Conservation (phyloP, 2,329 filamentous ascomycete genomes). For the Fusarium solani-melongenae region DNA sequence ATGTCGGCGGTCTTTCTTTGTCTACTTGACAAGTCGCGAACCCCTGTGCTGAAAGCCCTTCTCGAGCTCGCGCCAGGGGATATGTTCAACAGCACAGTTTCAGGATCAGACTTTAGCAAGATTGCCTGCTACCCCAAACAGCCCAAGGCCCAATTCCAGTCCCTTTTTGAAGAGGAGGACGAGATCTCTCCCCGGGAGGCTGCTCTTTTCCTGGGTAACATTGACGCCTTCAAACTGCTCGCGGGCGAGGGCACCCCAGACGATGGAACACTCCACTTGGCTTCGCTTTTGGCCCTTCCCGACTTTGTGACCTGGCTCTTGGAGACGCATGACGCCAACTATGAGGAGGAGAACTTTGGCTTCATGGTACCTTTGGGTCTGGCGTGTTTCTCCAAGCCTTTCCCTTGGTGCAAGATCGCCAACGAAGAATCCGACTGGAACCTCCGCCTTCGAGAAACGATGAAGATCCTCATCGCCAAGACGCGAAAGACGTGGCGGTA, state of each 20-base stretch:
- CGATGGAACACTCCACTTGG: slow-evolving; percentile 20
- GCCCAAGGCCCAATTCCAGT: slow-evolving; percentile 4
- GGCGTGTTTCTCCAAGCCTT: slow-evolving; percentile 6
- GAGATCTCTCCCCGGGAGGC: slow-evolving; percentile 15
- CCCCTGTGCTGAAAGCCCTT: neutral
- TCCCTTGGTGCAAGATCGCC: slow-evolving; percentile 19
- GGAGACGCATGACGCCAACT: slow-evolving; percentile 12
- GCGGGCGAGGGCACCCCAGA: neutral
- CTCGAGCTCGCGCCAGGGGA: neutral
- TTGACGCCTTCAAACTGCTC: slow-evolving; percentile 5
- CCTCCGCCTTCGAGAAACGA: slow-evolving; percentile 6
- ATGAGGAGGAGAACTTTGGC: slow-evolving; percentile 18
- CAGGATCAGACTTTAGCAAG: slow-evolving; percentile 16
- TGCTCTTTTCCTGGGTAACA: slow-evolving; percentile 12
- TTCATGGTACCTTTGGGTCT: slow-evolving; percentile 19
- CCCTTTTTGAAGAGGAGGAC: slow-evolving; percentile 21
- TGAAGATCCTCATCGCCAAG: slow-evolving; percentile 8
- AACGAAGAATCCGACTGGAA: slow-evolving; percentile 12
- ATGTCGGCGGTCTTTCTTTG: slow-evolving; percentile 11
- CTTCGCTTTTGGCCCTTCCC: slow-evolving; percentile 4
- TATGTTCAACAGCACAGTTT: neutral
- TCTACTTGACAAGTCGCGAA: slow-evolving; percentile 2
- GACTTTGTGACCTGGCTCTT: slow-evolving; percentile 19
- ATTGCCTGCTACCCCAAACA: slow-evolving; percentile 1
- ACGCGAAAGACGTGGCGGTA: slow-evolving; percentile 7